Evolutionary conservation across 805 yeast genomes (phyloP), one percentile per base, ranked within the genome.

Genomic region (Pichia heedii): DNA sequence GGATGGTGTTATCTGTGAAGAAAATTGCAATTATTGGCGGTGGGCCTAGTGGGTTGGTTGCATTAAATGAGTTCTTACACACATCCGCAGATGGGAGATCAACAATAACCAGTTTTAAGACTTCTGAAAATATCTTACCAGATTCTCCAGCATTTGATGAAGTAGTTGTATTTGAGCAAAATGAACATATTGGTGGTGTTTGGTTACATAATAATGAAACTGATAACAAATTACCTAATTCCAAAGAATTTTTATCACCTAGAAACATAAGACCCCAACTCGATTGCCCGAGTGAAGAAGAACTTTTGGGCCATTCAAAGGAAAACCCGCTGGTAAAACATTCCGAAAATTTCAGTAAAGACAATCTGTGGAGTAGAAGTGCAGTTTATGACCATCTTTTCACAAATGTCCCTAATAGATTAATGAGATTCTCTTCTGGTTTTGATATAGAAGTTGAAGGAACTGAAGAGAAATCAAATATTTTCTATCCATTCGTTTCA

Each of bases 131-230:
- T 3, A 19, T 15, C 6, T 36, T 45, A 12, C 50, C 54, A 2
- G 36, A 40, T 12, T 45, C 59, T 19, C 60, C 61, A 0, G 58
- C 60, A 12, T 69, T 69, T 42, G 48, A 55, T 12, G 55, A 61
- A 32, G 50, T 68, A 18, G 68, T 62, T 4, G 69, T 61, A 3
- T 69, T 67, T 52, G 73, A 69, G 48, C 68, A 65, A 44, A 62
- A 63, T 35, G 49, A 47, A 12, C 46, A 53, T 15, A 53, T 65
- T 20, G 73, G 73, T 13, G 74, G 73, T 7, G 59, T 66, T 21
- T 69, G 74, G 73, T 39, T 61, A 8, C 50, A 43, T 43, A 51
- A 13, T 20, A 40, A 33, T 24, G 46, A 44, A 40, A 40, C 35
- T 18, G 53, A 59, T 45, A 53, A 57, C 1, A 43, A 54, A 24